Conservation (phyloP, 176 grass and related monocot genomes). For the Paspalum vaginatum region DNA sequence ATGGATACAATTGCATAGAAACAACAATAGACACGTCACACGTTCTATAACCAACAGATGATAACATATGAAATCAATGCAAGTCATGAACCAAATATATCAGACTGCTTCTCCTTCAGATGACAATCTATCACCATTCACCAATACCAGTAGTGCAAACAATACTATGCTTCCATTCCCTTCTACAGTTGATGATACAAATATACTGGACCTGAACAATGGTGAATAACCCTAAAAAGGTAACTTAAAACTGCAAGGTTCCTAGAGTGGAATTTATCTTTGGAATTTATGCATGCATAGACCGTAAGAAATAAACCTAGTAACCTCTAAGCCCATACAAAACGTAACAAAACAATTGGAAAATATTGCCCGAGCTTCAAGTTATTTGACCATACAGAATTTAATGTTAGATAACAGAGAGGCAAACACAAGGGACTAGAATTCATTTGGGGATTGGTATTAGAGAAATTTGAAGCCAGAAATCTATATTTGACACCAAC, state of each 20-base stretch:
- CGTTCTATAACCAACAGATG: background rate
- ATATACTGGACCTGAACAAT: background rate
- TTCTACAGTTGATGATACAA: background rate
- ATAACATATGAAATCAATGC: constrained; percentile 6
- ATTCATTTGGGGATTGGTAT: background rate
- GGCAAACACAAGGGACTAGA: background rate
- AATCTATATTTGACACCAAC: background rate
- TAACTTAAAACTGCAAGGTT: background rate
- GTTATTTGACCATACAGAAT: background rate
- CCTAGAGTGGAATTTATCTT: background rate
- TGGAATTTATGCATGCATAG: background rate
- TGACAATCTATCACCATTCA: background rate
- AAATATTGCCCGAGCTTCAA: background rate
- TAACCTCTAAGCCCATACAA: too few species aligned
- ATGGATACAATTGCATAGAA: constrained; percentile 1
- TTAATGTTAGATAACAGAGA: background rate
- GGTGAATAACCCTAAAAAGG: background rate
- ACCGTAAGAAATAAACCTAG: too few species aligned
- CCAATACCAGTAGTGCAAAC: too few species aligned
- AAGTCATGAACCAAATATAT: background rate
- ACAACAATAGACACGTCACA: background rate
- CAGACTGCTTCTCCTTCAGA: background rate
- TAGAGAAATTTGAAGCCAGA: background rate
- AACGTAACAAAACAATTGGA: background rate
- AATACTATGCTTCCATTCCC: too few species aligned